Percentiles rank a stretch among this genome's conserved stretches.
Evolutionary conservation across 805 yeast species (phyloP).

Genomic region (Ascoidea asiatica): DNA sequence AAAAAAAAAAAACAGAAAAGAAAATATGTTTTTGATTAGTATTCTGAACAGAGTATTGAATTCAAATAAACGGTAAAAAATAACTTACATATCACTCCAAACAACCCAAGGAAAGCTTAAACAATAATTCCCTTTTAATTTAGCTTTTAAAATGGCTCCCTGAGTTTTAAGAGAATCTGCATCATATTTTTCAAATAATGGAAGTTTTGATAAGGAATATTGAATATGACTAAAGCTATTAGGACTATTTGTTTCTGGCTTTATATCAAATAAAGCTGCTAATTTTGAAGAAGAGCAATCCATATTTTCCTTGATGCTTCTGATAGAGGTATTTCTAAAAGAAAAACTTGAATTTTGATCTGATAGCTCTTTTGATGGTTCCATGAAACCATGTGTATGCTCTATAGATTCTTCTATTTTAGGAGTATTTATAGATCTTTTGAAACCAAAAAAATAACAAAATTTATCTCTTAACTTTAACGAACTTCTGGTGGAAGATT

Average conservation of each 20-base stretch:
- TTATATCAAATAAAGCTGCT: constrained; percentile 1
- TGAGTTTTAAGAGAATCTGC: constrained; percentile 1
- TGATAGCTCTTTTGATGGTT: neutral
- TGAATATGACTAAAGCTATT: neutral
- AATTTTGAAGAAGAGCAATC: neutral
- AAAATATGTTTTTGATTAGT: too few relatives aligned
- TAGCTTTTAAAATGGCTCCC: neutral
- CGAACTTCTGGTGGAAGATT: too few relatives aligned
- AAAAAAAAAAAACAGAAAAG: too few relatives aligned
- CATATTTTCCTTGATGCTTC: neutral
- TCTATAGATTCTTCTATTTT: neutral
- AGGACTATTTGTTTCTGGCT: neutral
- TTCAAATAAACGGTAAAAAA: too few relatives aligned
- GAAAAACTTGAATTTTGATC: constrained; percentile 1
- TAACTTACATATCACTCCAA: constrained; percentile 10
- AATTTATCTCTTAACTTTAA: constrained; percentile 4
- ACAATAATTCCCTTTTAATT: constrained; percentile 1
- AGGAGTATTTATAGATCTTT: neutral
- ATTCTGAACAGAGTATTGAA: too few relatives aligned
- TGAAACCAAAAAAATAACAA: constrained; percentile 3
- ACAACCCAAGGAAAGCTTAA: constrained; percentile 5
- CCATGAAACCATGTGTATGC: too few relatives aligned
- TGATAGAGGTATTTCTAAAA: neutral
- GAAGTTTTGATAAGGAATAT: constrained; percentile 4
- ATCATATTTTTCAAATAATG: neutral